These are phyloP conservation scores for Gentiana macrophylla DNA, from an alignment of 257 asterid genomes.

Conservation along the genomic window DNA sequence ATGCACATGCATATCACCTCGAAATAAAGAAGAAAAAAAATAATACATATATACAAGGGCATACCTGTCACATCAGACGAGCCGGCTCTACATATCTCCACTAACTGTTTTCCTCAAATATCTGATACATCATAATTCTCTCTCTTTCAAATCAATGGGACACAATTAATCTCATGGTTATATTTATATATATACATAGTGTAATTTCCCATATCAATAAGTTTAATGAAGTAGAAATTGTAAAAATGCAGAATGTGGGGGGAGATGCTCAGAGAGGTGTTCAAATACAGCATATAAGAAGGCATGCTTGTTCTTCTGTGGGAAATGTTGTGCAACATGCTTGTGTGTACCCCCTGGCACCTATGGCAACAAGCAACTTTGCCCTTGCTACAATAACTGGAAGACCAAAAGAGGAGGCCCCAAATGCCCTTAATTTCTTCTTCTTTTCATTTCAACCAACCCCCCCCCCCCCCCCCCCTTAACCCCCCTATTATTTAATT, in stretches of 20 bases:
- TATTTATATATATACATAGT: not conserved
- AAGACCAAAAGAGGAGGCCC: slow-evolving; percentile 65
- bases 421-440: slow-evolving; percentile 34
- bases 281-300: slow-evolving; percentile 54
- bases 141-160: not conserved
- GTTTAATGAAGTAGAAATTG: not conserved
- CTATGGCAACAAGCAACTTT: slow-evolving; percentile 50
- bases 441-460: not conserved
- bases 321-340: slow-evolving; percentile 53
- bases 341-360: slow-evolving; percentile 66
- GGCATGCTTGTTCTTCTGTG: slow-evolving; percentile 64
- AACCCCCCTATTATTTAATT: not conserved
- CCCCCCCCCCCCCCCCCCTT: not conserved
- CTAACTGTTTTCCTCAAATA: no score
- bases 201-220: not conserved
- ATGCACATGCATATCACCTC: no score
- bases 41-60: no score
- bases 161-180: not conserved
- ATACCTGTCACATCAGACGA: no score
- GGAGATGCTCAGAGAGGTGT: slow-evolving; percentile 42
- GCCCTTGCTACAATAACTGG: slow-evolving; percentile 80
- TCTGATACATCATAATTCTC: no score
- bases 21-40: no score
- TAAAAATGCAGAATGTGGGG: slow-evolving; percentile 35
- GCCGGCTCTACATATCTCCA: no score